Base-by-base conservation (phyloP, 352 stramenopile genomes). In the Ophiocytium majus region DNA sequence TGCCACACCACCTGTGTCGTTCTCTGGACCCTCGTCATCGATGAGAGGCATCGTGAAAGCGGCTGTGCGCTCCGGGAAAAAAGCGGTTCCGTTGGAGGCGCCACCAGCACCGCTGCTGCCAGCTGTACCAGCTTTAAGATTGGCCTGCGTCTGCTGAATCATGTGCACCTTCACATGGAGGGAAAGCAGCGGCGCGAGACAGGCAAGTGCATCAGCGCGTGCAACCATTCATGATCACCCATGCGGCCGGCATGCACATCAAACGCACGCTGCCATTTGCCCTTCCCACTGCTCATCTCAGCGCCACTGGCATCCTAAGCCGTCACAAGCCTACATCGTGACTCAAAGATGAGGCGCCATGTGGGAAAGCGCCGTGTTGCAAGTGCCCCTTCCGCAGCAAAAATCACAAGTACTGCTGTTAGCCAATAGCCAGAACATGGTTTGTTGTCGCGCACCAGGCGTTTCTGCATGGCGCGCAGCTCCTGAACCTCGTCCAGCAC, bases 401-500 rank as follows among this genome's bases (percentile, higher is more conserved):
- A 57, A 57, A 14, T 14, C 43, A 57, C 5, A 57, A 57, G 43
- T 14, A 57, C 43, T 57, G 43, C 43, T 14, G 5, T 14, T 57
- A 57, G 5, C 14, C 14, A 5, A 57, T 14, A 57, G 14, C 14
- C 5, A 57, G 43, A 5, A 57, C 43, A 14, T 57, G 5, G 43
- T 57, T 14, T 57, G 43, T 57, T 57, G 43, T 57, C 14, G 43
- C 14, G 43, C 14, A 14, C 43, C 5, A 14, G 43, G 43, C 14
- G 43, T 57, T 14, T 57, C 43, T 14, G 43, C 43, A 57, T n/a
- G 5, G 79, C 78, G 76, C 83, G 83, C 37, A 43, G 23, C 43
- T 83, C 32, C n/a, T 84, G 57, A 0, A 83, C 14, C 63, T 80
- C 83, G 33, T 79, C 80, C 5, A 86, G 76, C 9, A 76, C 49